Base-by-base conservation (phyloP, 805 yeast genomes). In the Metschnikowia borealis region DNA sequence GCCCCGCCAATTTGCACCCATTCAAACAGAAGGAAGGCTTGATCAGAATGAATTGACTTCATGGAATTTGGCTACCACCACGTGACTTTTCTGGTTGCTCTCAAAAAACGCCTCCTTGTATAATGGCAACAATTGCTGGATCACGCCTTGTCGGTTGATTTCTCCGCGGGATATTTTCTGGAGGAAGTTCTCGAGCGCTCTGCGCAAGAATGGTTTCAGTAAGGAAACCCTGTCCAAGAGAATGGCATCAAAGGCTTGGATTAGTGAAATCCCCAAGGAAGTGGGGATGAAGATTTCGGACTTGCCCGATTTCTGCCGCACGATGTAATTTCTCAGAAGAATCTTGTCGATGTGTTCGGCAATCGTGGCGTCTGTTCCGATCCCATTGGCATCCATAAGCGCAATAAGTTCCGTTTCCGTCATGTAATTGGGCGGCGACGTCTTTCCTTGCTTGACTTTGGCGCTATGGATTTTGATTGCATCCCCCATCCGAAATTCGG, bases 331-430 rank as follows among this genome's bases (percentile, higher is more conserved):
- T 47, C 99, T 69, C 10, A 66, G 65, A 29, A 79, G 69, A 39
- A 94, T 83, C 62, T 87, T 91, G 51, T 87, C 90, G 36, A 94
- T 94, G 67, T 94, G 99, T 39, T 94, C 99, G 0, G 98, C 99
- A 67, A 94, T 95, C 0, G 99, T 94, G 0, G 99, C 99, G 71
- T 94, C 99, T 0, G 99, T 94, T 2, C 99, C 99, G 41, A 94
- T 94, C 0, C 98, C 98, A 66, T 94, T 94, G 10, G 83, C 87
- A 70, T 95, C 98, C 99, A 94, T 94, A 43, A 94, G 70, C 8
- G 89, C 85, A 68, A 94, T 89, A 20, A 94, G 74, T 62, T 92
- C 99, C 0, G 96, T 78, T 65, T 94, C 99, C 0, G 98, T 92
- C 75, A 94, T 78, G 47, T 83, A 85, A 29, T 70, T 67, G 0